These are phyloP conservation scores for Combretum micranthum DNA, from an alignment of 345 rosid species.

Conservation along the genomic window DNA sequence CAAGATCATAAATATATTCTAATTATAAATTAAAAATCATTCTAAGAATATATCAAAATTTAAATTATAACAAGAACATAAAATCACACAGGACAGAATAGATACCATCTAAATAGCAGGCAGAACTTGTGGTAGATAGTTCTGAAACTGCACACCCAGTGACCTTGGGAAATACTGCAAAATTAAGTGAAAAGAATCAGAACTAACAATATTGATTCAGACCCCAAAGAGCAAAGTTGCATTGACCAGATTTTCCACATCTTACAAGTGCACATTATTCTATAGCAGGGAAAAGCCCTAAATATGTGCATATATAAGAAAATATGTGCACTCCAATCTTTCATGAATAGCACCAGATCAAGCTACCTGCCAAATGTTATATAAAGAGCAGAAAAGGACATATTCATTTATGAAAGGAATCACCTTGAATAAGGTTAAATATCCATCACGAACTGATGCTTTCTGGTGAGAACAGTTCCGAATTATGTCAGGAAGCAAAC, in stretches of 20 bases:
- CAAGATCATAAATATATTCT: background rate
- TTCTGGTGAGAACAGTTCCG: conserved; percentile 88
- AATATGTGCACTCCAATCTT: background rate
- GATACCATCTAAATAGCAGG: conserved; percentile 94
- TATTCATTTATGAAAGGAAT: background rate
- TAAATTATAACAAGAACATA: conserved; percentile 10
- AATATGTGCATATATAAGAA: background rate
- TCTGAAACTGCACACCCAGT: conserved; percentile 87
- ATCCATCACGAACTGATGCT: conserved; percentile 97
- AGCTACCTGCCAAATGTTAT: background rate
- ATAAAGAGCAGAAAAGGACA: background rate
- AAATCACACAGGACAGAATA: background rate
- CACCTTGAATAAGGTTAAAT: conserved; percentile 95
- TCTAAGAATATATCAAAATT: background rate
- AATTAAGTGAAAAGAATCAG: background rate
- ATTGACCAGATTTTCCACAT: background rate
- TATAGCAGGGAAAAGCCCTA: background rate
- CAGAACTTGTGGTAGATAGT: conserved; percentile 85
- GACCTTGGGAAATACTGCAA: conserved; percentile 92
- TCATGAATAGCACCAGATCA: background rate
- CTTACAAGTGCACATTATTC: background rate
- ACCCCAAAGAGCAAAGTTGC: background rate
- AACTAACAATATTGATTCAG: background rate
- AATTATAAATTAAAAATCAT: background rate
- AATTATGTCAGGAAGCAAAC: conserved; percentile 82